Evolutionary conservation across 257 asterid species (phyloP), one percentile per base, ranked within the genome.

Genomic region (Verbena officinalis): DNA sequence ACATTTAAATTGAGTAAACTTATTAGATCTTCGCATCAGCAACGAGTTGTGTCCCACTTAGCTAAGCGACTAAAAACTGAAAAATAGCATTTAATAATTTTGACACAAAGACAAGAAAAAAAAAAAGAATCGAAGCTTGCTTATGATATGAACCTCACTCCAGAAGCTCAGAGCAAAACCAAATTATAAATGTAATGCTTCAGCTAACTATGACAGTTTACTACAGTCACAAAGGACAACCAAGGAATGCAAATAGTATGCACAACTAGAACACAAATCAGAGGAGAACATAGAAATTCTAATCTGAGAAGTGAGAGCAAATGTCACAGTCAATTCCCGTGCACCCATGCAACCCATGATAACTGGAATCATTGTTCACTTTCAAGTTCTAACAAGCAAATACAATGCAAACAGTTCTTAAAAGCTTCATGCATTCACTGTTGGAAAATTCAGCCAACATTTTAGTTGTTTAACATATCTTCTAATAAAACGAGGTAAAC

Each of bases 281-380:
- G 49, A 54, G 13, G 14, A 61, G 11, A 50, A 5, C 46, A 48
- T 9, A 44, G 21, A 63, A 22, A 55, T 20, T 57, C 7, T 16
- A 71, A 48, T 36, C 40, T 56, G 57, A 58, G 24, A 16, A 13
- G 36, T 56, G 57, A 58, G 24, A 16, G n/a, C 30, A 58, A 44
- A 4, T 6, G n/a, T 13, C 10, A 34, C 23, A 21, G 43, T 44
- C 44, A 31, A 43, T 20, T 54, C 23, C n/a, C n/a, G 44, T 55
- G 8, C 33, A 27, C 30, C 10, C 44, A 30, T 40, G 33, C 27
- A 44, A 33, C 57, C 65, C 34, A 19, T 30, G 42, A 44, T 22
- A 58, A 15, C 11, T 36, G 22, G n/a, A 7, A 38, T 58, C 33
- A 48, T 21, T 49, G 38, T n/a, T 17, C 48, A 48, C 24, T 34